These are phyloP conservation scores for Sporothrix luriei DNA, from an alignment of 2,329 filamentous ascomycete genomes.

Conservation along the genomic window DNA sequence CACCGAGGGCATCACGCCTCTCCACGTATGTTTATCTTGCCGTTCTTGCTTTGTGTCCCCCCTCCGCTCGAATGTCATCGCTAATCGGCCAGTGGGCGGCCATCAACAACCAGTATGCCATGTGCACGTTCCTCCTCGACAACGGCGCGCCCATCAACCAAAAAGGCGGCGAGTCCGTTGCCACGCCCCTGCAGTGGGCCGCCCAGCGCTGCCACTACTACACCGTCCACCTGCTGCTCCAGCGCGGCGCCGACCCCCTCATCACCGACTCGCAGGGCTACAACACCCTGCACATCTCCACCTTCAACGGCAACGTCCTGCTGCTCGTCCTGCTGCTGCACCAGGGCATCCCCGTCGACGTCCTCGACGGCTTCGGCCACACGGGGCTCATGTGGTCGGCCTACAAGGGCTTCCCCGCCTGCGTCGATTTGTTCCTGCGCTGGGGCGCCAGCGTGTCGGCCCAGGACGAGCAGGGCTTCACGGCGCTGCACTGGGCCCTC, in stretches of 20 bases:
- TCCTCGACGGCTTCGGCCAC: conserved; percentile 85
- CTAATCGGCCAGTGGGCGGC: conserved; percentile 78
- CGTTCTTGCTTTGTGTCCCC: not conserved
- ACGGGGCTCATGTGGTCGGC: conserved; percentile 98
- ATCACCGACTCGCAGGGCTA: conserved; percentile 94
- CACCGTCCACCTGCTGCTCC: conserved; percentile 86
- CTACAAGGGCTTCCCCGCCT: conserved; percentile 93
- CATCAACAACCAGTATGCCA: conserved; percentile 97
- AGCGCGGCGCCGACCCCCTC: conserved; percentile 88
- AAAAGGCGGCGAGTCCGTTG: conserved; percentile 92
- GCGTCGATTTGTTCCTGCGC: conserved; percentile 86
- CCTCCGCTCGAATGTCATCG: not conserved
- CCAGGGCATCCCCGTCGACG: conserved; percentile 92
- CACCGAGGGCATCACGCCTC: conserved; percentile 88
- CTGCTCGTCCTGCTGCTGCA: conserved; percentile 87
- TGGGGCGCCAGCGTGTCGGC: conserved; percentile 96
- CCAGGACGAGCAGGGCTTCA: conserved; percentile 88
- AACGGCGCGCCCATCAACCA: conserved; percentile 87
- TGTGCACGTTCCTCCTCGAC: conserved; percentile 92
- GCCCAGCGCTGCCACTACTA: conserved; percentile 97
- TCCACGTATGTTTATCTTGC: conserved; percentile 66
- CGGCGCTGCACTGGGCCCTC: conserved; percentile 92
- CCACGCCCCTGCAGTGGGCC: conserved; percentile 94
- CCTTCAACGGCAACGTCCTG: conserved; percentile 93
- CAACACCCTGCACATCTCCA: conserved; percentile 95